phyloP scores from a whole-genome alignment of 169 alveolate genomes.

The Cryptosporidium meleagridis region DNA sequence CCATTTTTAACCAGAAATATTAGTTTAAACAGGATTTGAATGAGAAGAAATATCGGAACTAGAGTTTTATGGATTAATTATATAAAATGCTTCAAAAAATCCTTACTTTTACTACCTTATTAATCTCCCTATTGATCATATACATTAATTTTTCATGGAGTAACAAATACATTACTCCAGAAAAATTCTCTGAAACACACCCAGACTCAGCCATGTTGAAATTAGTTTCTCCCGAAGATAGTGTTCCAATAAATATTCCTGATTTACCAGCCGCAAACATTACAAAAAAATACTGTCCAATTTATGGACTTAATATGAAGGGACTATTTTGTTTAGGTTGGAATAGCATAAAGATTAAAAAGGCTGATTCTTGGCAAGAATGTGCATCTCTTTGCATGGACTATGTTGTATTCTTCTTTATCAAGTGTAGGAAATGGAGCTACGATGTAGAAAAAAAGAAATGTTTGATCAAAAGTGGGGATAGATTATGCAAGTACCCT shows the following conservation, averaged over 20 bases:
- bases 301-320: constrained; percentile 52
- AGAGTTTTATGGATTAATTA: not conserved
- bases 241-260: constrained; percentile 57
- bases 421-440: constrained; percentile 68
- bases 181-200: constrained; percentile 4
- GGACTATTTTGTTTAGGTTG: constrained; percentile 49
- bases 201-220: constrained; percentile 17
- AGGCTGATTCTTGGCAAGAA: constrained; percentile 56
- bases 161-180: constrained; percentile 53
- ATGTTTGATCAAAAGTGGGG: constrained; percentile 53
- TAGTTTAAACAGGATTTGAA: not conserved
- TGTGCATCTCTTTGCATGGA: constrained; percentile 60
- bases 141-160: not conserved
- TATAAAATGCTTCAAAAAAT: not conserved
- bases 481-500: constrained; percentile 50
- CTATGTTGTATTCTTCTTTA: constrained; percentile 48
- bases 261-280: constrained; percentile 48
- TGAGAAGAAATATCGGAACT: not conserved
- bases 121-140: not conserved
- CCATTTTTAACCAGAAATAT: too few species aligned
- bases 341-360: constrained; percentile 45
- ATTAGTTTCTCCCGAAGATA: not conserved
- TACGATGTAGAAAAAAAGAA: constrained; percentile 53
- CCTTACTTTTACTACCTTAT: not conserved
- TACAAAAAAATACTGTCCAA: constrained; percentile 33